A percentile compares a stretch with the other conserved stretches of the same genome.
phyloP scores from a whole-genome alignment of 2,329 filamentous ascomycete species.

The Didymella glomerata region DNA sequence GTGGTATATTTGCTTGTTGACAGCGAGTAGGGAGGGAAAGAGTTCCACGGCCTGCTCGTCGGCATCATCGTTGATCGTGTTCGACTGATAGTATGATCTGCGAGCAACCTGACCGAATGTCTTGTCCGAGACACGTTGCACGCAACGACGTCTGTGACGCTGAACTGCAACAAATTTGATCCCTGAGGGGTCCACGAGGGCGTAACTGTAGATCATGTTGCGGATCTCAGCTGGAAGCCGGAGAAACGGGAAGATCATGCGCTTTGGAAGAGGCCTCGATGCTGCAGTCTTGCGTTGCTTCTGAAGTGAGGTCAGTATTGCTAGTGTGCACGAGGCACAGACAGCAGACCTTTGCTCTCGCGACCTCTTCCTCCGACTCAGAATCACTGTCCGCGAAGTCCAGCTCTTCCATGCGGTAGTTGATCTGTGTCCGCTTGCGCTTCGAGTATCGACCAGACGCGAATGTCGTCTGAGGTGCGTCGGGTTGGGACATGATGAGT shows the following conservation, averaged over 20 bases:
- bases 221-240: slow-evolving; percentile 47
- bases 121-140: slow-evolving; percentile 30
- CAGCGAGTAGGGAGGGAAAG: slow-evolving; percentile 39
- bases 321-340: not conserved
- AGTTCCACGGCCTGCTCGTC: slow-evolving; percentile 24
- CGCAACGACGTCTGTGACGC: slow-evolving; percentile 41
- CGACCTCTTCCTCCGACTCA: slow-evolving; percentile 30
- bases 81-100: slow-evolving; percentile 7
- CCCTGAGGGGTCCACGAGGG: slow-evolving; percentile 38
- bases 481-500: slow-evolving; percentile 29
- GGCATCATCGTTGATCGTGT: slow-evolving; percentile 17
- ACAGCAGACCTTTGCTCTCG: slow-evolving; percentile 38
- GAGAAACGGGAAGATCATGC: slow-evolving; percentile 47
- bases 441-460: slow-evolving; percentile 42
- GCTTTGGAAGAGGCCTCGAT: slow-evolving; percentile 39
- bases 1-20: slow-evolving; percentile 40
- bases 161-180: slow-evolving; percentile 38
- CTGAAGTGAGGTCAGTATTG: slow-evolving; percentile 26
- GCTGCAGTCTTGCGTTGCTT: slow-evolving; percentile 33
- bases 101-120: not conserved
- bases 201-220: slow-evolving; percentile 45
- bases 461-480: slow-evolving; percentile 21
- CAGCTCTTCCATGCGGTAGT: slow-evolving; percentile 39
- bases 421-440: slow-evolving; percentile 46
- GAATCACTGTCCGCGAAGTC: slow-evolving; percentile 32